These are phyloP conservation scores for Acer saccharum DNA, from an alignment of 345 rosid species.

Conservation along the genomic window DNA sequence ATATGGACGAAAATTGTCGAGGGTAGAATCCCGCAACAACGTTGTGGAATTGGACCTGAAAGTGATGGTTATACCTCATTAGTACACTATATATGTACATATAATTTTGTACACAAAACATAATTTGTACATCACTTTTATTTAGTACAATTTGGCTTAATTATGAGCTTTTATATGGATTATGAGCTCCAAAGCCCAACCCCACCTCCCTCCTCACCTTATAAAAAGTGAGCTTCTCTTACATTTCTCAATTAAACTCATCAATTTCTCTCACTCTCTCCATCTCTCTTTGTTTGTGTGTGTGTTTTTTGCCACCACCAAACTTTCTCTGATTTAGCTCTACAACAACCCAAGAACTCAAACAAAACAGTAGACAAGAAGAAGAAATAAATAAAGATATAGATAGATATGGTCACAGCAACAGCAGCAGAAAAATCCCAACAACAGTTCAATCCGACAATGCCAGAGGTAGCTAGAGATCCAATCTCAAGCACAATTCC, in stretches of 20 bases:
- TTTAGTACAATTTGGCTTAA: conserved; percentile 4
- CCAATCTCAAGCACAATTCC: conserved; percentile 7
- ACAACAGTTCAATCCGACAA: conserved; percentile 42
- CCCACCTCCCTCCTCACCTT: conserved; percentile 16
- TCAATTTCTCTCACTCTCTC: conserved; percentile 5
- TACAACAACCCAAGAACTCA: background rate
- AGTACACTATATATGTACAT: too few species aligned
- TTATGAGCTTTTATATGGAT: conserved; percentile 1
- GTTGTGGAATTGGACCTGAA: too few species aligned
- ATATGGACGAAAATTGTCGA: too few species aligned
- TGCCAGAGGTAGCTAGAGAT: conserved; percentile 60
- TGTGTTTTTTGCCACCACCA: background rate
- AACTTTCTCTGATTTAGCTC: background rate
- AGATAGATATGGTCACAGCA: conserved; percentile 37
- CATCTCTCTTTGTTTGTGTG: background rate
- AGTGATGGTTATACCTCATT: too few species aligned
- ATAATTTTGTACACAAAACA: background rate
- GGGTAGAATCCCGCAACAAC: too few species aligned
- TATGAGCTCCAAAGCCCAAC: background rate
- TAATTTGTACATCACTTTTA: background rate
- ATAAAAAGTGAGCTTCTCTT: conserved; percentile 14
- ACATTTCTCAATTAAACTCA: conserved; percentile 12
- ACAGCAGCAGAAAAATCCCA: conserved; percentile 35
- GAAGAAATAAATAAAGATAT: conserved; percentile 5
- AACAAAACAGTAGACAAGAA: background rate